Percentiles rank a stretch among this genome's conserved stretches.
Conservation (phyloP, 208 protist genomes). For the Herpetomonas samuelpessoai region DNA sequence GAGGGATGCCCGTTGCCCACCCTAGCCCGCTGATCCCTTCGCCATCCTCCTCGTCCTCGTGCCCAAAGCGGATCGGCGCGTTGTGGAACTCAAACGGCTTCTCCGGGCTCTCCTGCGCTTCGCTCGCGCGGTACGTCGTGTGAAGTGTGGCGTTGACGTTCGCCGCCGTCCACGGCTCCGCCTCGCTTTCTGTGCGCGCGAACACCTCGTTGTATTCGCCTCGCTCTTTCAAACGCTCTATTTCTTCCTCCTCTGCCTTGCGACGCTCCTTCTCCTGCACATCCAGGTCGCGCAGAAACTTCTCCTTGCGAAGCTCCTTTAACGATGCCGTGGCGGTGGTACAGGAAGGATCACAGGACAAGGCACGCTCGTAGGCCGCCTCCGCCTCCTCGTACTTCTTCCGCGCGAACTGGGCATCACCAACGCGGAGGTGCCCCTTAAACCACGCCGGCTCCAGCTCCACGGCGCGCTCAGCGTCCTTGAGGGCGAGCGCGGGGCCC, state of each 20-base stretch:
- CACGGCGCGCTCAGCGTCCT: conserved; percentile 82
- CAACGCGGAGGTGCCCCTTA: conserved; percentile 82
- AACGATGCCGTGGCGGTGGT: conserved; percentile 33
- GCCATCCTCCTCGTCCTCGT: conserved; percentile 5
- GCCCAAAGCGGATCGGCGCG: conserved; percentile 5
- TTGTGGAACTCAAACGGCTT: conserved; percentile 13
- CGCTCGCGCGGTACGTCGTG: neutral
- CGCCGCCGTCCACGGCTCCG: neutral
- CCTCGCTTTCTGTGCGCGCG: too few species aligned
- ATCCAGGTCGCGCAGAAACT: conserved; percentile 29
- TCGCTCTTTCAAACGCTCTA: conserved; percentile 2
- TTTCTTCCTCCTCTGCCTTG: conserved; percentile 5
- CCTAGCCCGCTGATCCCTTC: neutral
- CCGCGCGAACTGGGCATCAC: conserved; percentile 85
- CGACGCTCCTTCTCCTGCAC: conserved; percentile 13
- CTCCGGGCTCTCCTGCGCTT: neutral
- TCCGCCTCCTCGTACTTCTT: conserved; percentile 85
- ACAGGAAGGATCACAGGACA: conserved; percentile 54
- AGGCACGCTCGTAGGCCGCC: conserved; percentile 56
- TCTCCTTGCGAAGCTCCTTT: conserved; percentile 31
- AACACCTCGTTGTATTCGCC: neutral
- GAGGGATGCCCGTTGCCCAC: too few species aligned
- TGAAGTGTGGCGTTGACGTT: neutral
- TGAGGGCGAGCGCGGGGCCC: conserved; percentile 72
- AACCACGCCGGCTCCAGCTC: conserved; percentile 71